These are phyloP conservation scores for Tylopilus felleus DNA, from an alignment of 768 basidiomycete species.

Conservation along the genomic window DNA sequence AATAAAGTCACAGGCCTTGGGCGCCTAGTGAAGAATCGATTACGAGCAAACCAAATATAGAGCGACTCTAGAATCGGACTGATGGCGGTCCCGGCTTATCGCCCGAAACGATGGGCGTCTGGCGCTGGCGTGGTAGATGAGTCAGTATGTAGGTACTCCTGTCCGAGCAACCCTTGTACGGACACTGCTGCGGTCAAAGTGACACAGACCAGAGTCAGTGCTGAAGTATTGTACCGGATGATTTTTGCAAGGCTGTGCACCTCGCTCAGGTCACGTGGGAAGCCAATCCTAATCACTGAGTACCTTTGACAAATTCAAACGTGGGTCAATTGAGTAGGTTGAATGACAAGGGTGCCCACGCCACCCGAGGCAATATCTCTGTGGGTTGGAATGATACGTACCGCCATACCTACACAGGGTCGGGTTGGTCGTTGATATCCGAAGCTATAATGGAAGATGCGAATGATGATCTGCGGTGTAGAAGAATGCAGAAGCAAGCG, in stretches of 20 bases:
- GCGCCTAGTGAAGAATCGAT: slow-evolving; percentile 7
- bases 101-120: neutral
- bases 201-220: slow-evolving; percentile 2
- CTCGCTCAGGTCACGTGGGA: neutral
- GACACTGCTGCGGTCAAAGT: neutral
- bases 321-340: too few species aligned
- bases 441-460: neutral
- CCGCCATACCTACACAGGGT: too few species aligned
- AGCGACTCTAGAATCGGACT: slow-evolving; percentile 4
- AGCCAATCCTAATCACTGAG: too few species aligned
- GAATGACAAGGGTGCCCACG: too few species aligned
- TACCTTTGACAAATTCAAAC: too few species aligned
- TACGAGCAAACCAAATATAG: slow-evolving; percentile 2
- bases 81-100: neutral
- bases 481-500: too few species aligned
- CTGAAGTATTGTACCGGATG: neutral
- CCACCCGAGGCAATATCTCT: too few species aligned
- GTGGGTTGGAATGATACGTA: too few species aligned
- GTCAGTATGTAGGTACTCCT: neutral
- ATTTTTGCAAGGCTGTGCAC: neutral
- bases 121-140: neutral
- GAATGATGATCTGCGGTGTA: too few species aligned
- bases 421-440: too few species aligned
- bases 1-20: neutral
- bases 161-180: neutral